A percentile compares a stretch with the other conserved stretches of the same genome.
Evolutionary conservation across 2,329 filamentous ascomycete genomes (phyloP).

Genomic region (Sarocladiaceae sp.): DNA sequence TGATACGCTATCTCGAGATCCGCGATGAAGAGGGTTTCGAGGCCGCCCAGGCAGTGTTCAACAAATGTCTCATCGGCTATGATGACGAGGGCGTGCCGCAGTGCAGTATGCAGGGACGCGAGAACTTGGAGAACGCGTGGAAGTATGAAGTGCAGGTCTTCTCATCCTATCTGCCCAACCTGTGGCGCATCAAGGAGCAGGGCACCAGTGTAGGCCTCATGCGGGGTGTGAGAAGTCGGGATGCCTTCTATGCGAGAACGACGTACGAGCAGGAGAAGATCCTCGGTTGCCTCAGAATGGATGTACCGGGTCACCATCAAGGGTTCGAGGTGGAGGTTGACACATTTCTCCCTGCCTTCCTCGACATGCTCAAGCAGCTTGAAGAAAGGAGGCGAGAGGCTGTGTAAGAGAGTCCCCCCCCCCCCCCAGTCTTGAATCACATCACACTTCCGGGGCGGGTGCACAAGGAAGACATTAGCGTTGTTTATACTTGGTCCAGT

Average conservation of each 20-base stretch:
- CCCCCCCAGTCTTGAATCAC: too few relatives aligned
- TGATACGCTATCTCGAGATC: slow-evolving; percentile 16
- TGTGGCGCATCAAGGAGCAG: slow-evolving; percentile 19
- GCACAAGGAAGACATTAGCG: too few relatives aligned
- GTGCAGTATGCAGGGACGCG: slow-evolving; percentile 14
- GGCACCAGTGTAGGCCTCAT: slow-evolving; percentile 22
- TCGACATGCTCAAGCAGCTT: slow-evolving; percentile 17
- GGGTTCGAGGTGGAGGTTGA: slow-evolving; percentile 24
- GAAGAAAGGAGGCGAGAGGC: background rate
- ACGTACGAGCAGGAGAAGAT: slow-evolving; percentile 22
- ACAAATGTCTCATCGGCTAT: slow-evolving; percentile 18
- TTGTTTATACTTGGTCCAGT: too few relatives aligned
- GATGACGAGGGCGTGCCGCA: slow-evolving; percentile 19
- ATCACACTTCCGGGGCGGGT: too few relatives aligned
- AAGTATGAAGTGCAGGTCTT: slow-evolving; percentile 20
- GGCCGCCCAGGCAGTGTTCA: slow-evolving; percentile 15
- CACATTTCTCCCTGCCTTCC: slow-evolving; percentile 19
- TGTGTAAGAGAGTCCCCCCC: background rate
- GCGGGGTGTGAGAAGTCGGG: slow-evolving; percentile 18
- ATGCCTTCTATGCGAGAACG: slow-evolving; percentile 22
- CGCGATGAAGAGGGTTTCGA: slow-evolving; percentile 17
- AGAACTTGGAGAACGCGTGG: slow-evolving; percentile 22
- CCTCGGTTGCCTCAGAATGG: slow-evolving; percentile 18
- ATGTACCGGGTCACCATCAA: slow-evolving; percentile 24
- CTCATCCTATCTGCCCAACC: slow-evolving; percentile 17